A percentile compares a stretch with the other conserved stretches of the same genome.
Conservation (phyloP, 2,329 filamentous ascomycete genomes). For the Aureobasidium sp. region DNA sequence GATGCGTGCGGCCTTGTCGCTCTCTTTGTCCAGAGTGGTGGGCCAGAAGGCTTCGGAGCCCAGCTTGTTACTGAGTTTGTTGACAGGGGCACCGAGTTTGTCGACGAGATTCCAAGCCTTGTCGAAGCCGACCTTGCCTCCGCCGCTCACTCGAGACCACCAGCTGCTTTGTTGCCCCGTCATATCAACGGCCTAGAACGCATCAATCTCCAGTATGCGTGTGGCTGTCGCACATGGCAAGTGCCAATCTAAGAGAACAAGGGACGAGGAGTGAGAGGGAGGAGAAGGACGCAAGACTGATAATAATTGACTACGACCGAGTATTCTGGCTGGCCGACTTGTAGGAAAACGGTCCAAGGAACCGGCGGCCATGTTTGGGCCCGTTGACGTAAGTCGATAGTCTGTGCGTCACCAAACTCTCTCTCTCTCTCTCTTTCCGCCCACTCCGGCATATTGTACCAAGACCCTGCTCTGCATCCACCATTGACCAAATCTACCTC, state of each 20-base stretch:
- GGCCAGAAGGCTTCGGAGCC: slow-evolving; percentile 82
- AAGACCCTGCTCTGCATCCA: too few relatives aligned
- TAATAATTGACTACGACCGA: too few relatives aligned
- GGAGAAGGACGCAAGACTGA: not conserved
- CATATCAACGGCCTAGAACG: not conserved
- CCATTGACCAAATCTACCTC: not conserved
- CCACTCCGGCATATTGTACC: not conserved
- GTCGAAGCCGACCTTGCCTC: slow-evolving; percentile 62
- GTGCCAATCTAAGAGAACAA: not conserved
- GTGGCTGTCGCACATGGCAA: not conserved
- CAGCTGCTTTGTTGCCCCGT: slow-evolving; percentile 13
- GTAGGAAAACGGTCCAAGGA: not conserved
- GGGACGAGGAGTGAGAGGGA: not conserved
- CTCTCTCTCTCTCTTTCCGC: not conserved
- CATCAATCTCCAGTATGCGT: slow-evolving; percentile 2
- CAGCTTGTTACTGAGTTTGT: slow-evolving; percentile 72
- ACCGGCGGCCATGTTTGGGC: not conserved
- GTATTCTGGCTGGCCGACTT: not conserved
- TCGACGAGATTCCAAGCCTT: slow-evolving; percentile 62
- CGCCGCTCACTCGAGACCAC: slow-evolving; percentile 19
- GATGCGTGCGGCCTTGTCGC: slow-evolving; percentile 85
- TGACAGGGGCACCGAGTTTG: slow-evolving; percentile 64
- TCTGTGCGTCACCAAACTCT: not conserved
- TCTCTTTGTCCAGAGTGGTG: slow-evolving; percentile 76
- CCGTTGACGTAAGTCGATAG: slow-evolving; percentile 1